A percentile compares a stretch with the other conserved stretches of the same genome.
phyloP scores from a whole-genome alignment of 495 filamentous ascomycete species.

The Trichoderma reesei region DNA sequence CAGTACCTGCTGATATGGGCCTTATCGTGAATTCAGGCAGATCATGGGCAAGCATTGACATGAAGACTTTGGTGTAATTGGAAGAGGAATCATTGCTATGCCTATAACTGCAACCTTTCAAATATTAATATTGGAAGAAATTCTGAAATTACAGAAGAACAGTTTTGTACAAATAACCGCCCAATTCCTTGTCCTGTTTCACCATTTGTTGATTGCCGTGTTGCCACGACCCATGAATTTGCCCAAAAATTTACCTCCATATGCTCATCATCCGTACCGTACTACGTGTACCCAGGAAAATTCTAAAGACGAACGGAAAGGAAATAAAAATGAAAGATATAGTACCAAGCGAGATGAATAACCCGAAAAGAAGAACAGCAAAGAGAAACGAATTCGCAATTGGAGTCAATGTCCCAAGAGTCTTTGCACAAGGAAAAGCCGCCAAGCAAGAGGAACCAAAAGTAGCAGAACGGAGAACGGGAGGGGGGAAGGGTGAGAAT shows the following conservation, averaged over 20 bases:
- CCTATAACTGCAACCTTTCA: no score
- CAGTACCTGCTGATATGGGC: no score
- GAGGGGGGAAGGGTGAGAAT: background rate
- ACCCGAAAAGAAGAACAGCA: background rate
- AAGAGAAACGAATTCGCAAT: background rate
- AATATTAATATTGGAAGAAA: background rate
- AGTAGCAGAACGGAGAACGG: background rate
- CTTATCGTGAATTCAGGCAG: no score
- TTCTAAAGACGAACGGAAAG: background rate
- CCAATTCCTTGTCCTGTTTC: background rate
- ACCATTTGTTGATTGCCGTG: background rate
- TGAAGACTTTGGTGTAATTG: no score
- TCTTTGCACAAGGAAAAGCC: no score
- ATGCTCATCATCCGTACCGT: background rate
- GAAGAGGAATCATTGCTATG: no score
- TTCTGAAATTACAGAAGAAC: background rate
- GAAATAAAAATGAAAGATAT: background rate
- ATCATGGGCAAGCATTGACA: no score
- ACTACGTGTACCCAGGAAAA: background rate
- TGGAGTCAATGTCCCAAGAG: no score
- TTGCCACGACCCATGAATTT: background rate
- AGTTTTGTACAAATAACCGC: background rate
- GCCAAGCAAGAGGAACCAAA: no score
- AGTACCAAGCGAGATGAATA: background rate
- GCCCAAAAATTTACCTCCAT: background rate